Conservation (phyloP, 2,329 filamentous ascomycete species). For the Thielaviopsis musarum region DNA sequence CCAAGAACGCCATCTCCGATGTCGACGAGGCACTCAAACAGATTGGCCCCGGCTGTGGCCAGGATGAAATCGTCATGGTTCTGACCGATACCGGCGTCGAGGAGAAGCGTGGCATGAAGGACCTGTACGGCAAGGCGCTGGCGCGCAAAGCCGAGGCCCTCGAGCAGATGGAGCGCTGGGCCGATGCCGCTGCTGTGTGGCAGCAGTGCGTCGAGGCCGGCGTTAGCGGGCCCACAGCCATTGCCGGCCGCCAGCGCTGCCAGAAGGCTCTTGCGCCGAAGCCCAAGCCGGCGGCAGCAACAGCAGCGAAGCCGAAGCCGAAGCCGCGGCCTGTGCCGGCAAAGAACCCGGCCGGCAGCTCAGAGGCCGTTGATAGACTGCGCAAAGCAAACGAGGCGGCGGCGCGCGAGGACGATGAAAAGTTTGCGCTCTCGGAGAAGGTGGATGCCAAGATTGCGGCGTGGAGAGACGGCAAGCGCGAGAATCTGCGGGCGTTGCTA, state of each 20-base stretch:
- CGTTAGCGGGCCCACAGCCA: slow-evolving; percentile 68
- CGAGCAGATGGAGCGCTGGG: slow-evolving; percentile 90
- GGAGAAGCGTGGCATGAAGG: slow-evolving; percentile 68
- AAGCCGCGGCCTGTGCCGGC: slow-evolving; percentile 10
- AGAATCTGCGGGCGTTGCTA: slow-evolving; percentile 77
- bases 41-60: slow-evolving; percentile 65
- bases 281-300: slow-evolving; percentile 26
- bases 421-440: slow-evolving; percentile 70
- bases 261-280: slow-evolving; percentile 71
- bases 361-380: slow-evolving; percentile 66
- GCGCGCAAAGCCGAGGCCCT: slow-evolving; percentile 91
- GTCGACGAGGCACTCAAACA: slow-evolving; percentile 64
- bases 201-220: slow-evolving; percentile 66
- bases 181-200: slow-evolving; percentile 68
- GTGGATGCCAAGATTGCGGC: slow-evolving; percentile 63
- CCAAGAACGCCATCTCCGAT: slow-evolving; percentile 72
- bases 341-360: slow-evolving; percentile 25
- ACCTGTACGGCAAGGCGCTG: slow-evolving; percentile 83
- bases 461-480: slow-evolving; percentile 84
- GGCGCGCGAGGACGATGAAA: slow-evolving; percentile 78
- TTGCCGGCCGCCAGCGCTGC: slow-evolving; percentile 74
- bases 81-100: slow-evolving; percentile 38
- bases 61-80: slow-evolving; percentile 61
- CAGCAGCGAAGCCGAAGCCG: slow-evolving; percentile 15
- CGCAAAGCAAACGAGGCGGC: slow-evolving; percentile 73